Conservation (phyloP, 2,329 filamentous ascomycete genomes). For the Fusarium burgessii region DNA sequence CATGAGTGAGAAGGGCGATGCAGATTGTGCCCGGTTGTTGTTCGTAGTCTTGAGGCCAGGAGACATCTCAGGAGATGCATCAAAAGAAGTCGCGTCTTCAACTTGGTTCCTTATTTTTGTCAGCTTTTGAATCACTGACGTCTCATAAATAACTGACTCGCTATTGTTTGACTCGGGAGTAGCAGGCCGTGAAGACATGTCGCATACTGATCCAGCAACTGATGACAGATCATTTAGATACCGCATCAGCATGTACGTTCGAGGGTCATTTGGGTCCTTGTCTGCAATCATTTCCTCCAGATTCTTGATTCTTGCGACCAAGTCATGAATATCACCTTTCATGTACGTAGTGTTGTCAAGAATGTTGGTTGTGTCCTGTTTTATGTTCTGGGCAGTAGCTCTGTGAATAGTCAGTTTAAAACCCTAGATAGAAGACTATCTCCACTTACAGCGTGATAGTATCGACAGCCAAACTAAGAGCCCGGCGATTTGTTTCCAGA, state of each 20-base stretch:
- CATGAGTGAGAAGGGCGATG: too few relatives aligned
- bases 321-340: neutral
- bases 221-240: slow-evolving; percentile 14
- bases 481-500: neutral
- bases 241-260: neutral
- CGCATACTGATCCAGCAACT: slow-evolving; percentile 5
- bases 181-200: neutral
- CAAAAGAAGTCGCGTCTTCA: accelerated
- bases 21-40: neutral
- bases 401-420: neutral
- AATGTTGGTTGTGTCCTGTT: slow-evolving; percentile 10
- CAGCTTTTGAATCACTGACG: too few relatives aligned
- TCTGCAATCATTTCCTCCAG: neutral
- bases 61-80: accelerated
- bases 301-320: neutral
- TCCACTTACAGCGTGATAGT: slow-evolving; percentile 4
- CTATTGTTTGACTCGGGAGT: neutral
- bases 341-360: neutral
- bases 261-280: neutral
- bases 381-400: slow-evolving; percentile 1
- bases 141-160: neutral
- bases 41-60: neutral
- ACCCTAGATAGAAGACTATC: accelerated
- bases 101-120: too few relatives aligned
- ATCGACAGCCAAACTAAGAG: slow-evolving; percentile 4